phyloP scores from a whole-genome alignment of 2,329 filamentous ascomycete species.

The Thielaviopsis ethacetica region DNA sequence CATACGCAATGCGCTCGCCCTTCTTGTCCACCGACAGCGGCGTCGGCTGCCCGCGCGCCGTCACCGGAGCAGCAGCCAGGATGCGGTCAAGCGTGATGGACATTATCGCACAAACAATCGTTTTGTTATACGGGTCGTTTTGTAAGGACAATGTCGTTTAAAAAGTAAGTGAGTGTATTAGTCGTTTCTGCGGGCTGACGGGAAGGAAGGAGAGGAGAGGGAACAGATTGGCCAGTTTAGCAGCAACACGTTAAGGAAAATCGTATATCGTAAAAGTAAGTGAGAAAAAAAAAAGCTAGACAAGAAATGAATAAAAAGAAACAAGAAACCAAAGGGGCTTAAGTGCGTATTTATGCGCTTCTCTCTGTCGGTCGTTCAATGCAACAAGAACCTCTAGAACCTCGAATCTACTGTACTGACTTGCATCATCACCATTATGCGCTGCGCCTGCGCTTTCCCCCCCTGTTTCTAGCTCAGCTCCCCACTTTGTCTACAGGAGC shows the following conservation, averaged over 20 bases:
- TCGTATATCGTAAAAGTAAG: not conserved
- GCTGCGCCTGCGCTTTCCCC: not conserved
- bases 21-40: slow-evolving; percentile 77
- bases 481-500: not conserved
- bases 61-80: slow-evolving; percentile 71
- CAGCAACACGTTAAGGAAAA: not conserved
- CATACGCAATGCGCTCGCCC: slow-evolving; percentile 83
- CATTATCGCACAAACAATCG: too few species aligned
- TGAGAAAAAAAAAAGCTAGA: not conserved
- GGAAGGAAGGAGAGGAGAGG: too few species aligned
- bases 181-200: too few species aligned
- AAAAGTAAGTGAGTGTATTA: too few species aligned
- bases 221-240: not conserved
- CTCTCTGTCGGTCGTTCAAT: not conserved
- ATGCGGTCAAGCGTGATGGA: slow-evolving; percentile 49
- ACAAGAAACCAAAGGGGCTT: not conserved
- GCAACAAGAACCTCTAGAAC: not conserved
- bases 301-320: not conserved
- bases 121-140: not conserved
- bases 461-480: not conserved
- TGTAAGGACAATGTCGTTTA: not conserved
- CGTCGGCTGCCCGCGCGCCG: slow-evolving; percentile 71
- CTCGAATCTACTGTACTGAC: not conserved
- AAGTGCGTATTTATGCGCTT: not conserved
- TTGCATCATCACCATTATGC: not conserved